These are phyloP conservation scores for Tolypocladium tropicale DNA, from an alignment of 2,329 filamentous ascomycete genomes.

Conservation along the genomic window DNA sequence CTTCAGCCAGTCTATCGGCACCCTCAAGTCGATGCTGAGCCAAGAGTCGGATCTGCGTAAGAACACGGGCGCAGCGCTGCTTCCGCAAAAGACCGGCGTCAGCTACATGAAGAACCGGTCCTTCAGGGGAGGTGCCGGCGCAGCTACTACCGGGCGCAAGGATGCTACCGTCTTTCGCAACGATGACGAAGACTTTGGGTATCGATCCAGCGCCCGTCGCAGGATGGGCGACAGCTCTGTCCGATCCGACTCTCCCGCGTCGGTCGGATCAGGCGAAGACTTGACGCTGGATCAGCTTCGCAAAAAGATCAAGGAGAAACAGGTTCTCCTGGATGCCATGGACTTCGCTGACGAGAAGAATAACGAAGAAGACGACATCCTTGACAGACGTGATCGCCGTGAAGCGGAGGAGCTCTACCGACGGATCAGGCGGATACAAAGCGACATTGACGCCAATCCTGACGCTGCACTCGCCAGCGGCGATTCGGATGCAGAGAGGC, in stretches of 20 bases:
- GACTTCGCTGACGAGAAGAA: constrained; percentile 91
- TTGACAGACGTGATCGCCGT: constrained; percentile 81
- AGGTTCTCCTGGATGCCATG: constrained; percentile 88
- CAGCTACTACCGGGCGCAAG: constrained; percentile 57
- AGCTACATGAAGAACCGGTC: constrained; percentile 96
- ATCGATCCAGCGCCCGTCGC: constrained; percentile 86
- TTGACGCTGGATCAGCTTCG: constrained; percentile 75
- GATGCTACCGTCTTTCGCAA: constrained; percentile 97
- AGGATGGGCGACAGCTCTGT: constrained; percentile 72
- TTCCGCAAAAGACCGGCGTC: constrained; percentile 94
- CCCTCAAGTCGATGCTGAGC: constrained; percentile 80
- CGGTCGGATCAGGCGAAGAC: constrained; percentile 66
- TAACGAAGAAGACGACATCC: constrained; percentile 79
- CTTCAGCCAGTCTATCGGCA: constrained; percentile 83
- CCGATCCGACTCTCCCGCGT: constrained; percentile 66
- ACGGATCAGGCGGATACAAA: constrained; percentile 81
- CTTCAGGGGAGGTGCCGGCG: constrained; percentile 57
- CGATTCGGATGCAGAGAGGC: constrained; percentile 81
- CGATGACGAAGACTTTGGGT: constrained; percentile 85
- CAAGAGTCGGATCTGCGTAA: constrained; percentile 86
- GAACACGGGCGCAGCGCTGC: constrained; percentile 76
- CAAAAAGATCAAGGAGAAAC: constrained; percentile 90
- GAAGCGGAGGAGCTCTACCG: constrained; percentile 93
- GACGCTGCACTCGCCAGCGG: constrained; percentile 57
- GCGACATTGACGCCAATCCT: constrained; percentile 88